Base-by-base conservation (phyloP, 1,284 basidiomycete species). In the Pseudozyma sp. region DNA sequence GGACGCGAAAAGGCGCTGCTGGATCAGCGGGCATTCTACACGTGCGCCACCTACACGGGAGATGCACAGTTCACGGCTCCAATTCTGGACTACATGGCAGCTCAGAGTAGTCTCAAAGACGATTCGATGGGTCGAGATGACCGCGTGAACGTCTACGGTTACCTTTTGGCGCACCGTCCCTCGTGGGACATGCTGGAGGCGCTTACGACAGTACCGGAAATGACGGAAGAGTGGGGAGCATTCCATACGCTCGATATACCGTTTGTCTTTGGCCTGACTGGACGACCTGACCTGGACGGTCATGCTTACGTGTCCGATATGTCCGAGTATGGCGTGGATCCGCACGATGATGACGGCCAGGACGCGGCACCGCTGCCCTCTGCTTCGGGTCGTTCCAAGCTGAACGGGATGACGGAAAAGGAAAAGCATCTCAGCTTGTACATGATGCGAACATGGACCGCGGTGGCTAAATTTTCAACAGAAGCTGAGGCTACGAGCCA, bases 21-120 rank as follows among this genome's bases (percentile, higher is more conserved):
- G 16, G 56, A 68, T 24, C 48, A 39, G 11, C 14, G 54, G 30
- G 74, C 75, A 3, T 74, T 68, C 46, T 58, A 57, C 46, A 63
- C 69, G 3, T 77, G 77, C 40, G 67, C 74, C 11, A 61, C 66
- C 7, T 77, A 77, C n/a, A 74, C 70, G 4, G 76, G 77, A 30
- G 77, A 78, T 44, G 51, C 63, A 4, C 52, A 68, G 14, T 78
- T 78, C 55, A 73, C 68, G 16, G 67, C 62, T 3, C 71, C 77
- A 1, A 70, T 77, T 10, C 56, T 68, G 9, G 58, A 67, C 29
- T 64, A 67, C 31, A 65, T 76, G 58, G 40, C 56, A 3, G 17
- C 37, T 2, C 55, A 63, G 19, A 44, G 46, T 9, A n/a, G n/a
- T 4, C 13, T 0, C 1, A 5, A 16, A 7, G 37, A 45, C 17